Conservation (phyloP, 1,139 yeast genomes). For the Yamadazyma membranifaciens region DNA sequence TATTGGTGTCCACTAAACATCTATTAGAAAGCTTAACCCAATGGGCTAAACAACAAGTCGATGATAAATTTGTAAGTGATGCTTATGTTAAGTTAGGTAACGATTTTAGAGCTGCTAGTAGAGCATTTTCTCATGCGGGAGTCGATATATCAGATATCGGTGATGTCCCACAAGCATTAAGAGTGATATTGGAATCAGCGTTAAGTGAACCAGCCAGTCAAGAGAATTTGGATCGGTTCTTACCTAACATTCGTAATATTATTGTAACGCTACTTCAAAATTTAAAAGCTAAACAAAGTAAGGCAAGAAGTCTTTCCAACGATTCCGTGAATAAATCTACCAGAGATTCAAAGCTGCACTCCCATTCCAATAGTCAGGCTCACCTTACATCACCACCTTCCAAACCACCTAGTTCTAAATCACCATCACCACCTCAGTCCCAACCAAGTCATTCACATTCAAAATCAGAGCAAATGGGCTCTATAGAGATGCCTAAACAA, state of each 20-base stretch:
- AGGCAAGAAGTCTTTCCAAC: conserved; percentile 30
- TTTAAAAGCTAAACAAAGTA: conserved; percentile 73
- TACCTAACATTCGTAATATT: conserved; percentile 84
- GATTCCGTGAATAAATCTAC: not conserved
- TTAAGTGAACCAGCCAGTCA: conserved; percentile 85
- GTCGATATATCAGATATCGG: conserved; percentile 45
- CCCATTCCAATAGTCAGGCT: conserved; percentile 1
- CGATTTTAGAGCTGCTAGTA: conserved; percentile 84
- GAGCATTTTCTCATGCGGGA: conserved; percentile 42
- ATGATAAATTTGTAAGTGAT: conserved; percentile 84
- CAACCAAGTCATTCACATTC: conserved; percentile 7
- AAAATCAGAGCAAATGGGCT: not conserved
- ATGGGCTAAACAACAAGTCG: conserved; percentile 83
- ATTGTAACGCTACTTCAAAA: conserved; percentile 80
- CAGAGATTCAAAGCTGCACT: not conserved
- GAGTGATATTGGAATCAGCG: conserved; percentile 83
- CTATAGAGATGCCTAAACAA: conserved; percentile 6
- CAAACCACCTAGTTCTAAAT: not conserved
- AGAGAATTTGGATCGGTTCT: conserved; percentile 71
- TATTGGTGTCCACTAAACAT: conserved; percentile 86
- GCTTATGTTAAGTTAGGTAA: conserved; percentile 92
- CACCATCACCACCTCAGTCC: conserved; percentile 2
- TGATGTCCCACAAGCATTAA: conserved; percentile 40
- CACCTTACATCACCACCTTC: conserved; percentile 1
- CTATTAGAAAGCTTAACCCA: conserved; percentile 79